Base-by-base conservation (phyloP, 768 basidiomycete genomes). In the Amanita fuliginea region DNA sequence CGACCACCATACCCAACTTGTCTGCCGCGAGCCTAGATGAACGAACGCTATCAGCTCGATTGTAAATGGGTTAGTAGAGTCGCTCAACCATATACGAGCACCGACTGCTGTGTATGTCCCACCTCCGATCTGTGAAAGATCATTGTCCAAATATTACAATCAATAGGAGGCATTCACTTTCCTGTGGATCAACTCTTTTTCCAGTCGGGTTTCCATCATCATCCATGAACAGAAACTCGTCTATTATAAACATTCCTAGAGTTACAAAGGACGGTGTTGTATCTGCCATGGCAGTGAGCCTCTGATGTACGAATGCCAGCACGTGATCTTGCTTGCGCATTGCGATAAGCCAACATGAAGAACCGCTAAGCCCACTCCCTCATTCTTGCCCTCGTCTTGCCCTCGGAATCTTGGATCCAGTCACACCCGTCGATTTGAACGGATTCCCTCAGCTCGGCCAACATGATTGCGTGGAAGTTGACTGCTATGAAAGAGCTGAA, bases 221-320 rank as follows among this genome's bases (percentile, higher is more conserved):
- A 51, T 83, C 77, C 42, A 67, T 57, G 58, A 79, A 84, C 2
- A 73, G 70, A 56, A 92, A 86, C 54, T 83, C 74, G 62, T 96
- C 92, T 57, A 94, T 76, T 58, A 96, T 93, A 68, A 94, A 94
- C 78, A 92, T 80, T 6, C 91, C 92, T 22, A 92, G 69, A n/a
- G 82, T 79, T n/a, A 76, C 78, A 41, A 89, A 50, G 14, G 28
- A 18, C 9, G 47, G 37, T 28, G 37, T 32, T 7, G 13, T 13
- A 32, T 13, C 32, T 7, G 69, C 60, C 63, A 87, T 59, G 26
- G 26, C n/a, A 24, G 22, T 24, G 22, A n/a, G n/a, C n/a, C n/a
- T n/a, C n/a, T n/a, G n/a, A n/a, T n/a, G n/a, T n/a, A n/a, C n/a
- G n/a, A n/a, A n/a, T n/a, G n/a, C n/a, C n/a, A n/a, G n/a, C n/a